Evolutionary conservation across 2,329 filamentous ascomycete species (phyloP).

Genomic region (Fusarium papillatum): DNA sequence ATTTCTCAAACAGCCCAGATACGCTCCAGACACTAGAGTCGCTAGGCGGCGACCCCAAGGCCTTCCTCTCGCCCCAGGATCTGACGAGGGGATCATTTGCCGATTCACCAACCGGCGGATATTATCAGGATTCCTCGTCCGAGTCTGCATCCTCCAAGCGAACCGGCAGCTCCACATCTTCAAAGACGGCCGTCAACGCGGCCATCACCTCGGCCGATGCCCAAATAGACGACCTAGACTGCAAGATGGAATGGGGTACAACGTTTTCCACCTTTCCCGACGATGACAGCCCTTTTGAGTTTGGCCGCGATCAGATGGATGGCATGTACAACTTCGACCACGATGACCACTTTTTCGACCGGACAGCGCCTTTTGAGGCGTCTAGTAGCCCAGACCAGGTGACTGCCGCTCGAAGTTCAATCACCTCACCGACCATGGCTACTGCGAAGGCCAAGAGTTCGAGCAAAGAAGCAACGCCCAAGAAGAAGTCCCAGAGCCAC

Average conservation of each 20-base stretch:
- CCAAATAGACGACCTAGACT: conserved; percentile 58
- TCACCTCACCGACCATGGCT: conserved; percentile 60
- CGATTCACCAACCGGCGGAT: conserved; percentile 54
- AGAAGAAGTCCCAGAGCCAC: conserved; percentile 39
- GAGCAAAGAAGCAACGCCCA: conserved; percentile 43
- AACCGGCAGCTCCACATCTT: conserved; percentile 60
- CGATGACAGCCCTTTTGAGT: conserved; percentile 54
- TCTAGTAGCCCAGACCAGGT: conserved; percentile 67
- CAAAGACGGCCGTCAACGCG: conserved; percentile 56
- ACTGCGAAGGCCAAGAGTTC: conserved; percentile 53
- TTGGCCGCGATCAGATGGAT: conserved; percentile 47
- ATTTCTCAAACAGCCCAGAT: conserved; percentile 54
- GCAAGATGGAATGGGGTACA: conserved; percentile 60
- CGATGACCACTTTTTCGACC: conserved; percentile 61
- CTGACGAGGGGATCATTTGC: conserved; percentile 55
- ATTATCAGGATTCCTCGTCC: conserved; percentile 64
- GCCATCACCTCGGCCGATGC: conserved; percentile 56
- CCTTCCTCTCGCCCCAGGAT: conserved; percentile 50
- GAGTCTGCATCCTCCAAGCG: conserved; percentile 65
- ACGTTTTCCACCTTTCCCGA: conserved; percentile 52
- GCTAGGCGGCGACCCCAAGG: conserved; percentile 48
- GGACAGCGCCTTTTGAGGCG: conserved; percentile 69
- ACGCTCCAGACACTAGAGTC: conserved; percentile 51
- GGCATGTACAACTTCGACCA: conserved; percentile 50
- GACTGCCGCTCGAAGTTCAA: conserved; percentile 44